phyloP scores from a whole-genome alignment of 352 stramenopile species.

The Globisporangium polare region DNA sequence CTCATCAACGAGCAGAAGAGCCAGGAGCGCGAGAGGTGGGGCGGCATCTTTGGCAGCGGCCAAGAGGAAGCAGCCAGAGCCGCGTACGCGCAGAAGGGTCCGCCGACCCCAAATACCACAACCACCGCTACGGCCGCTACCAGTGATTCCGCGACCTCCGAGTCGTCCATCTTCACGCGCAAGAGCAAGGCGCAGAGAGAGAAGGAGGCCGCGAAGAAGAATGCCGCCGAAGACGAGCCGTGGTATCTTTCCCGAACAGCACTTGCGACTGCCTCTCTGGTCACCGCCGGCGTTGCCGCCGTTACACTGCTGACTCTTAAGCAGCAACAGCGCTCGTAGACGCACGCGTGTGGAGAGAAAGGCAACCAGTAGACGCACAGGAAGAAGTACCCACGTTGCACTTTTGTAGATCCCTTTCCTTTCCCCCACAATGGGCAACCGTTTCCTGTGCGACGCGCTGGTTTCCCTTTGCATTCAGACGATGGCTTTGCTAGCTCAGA shows the following conservation, averaged over 20 bases:
- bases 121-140: conserved; percentile 18
- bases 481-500: neutral
- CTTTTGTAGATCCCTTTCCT: conserved; percentile 8
- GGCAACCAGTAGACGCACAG: conserved; percentile 5
- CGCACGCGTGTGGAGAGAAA: neutral
- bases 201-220: conserved; percentile 17
- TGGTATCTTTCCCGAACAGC: conserved; percentile 65
- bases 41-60: conserved; percentile 67
- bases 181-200: conserved; percentile 47
- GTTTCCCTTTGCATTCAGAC: conserved; percentile 2
- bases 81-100: conserved; percentile 19
- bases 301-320: conserved; percentile 58
- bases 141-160: conserved; percentile 10
- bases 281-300: conserved; percentile 66
- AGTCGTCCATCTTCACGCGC: conserved; percentile 73
- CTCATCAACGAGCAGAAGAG: conserved; percentile 70
- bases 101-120: conserved; percentile 15
- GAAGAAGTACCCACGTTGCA: conserved; percentile 2
- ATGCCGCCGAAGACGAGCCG: conserved; percentile 22
- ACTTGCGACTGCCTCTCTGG: conserved; percentile 58
- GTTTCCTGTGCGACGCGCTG: conserved; percentile 5
- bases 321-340: conserved; percentile 33
- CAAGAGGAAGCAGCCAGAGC: conserved; percentile 6
- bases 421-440: conserved; percentile 8
- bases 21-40: conserved; percentile 78